Percentiles rank a stretch among this genome's conserved stretches.
Conservation (phyloP, 352 stramenopile genomes). For the Peronospora destructor region DNA sequence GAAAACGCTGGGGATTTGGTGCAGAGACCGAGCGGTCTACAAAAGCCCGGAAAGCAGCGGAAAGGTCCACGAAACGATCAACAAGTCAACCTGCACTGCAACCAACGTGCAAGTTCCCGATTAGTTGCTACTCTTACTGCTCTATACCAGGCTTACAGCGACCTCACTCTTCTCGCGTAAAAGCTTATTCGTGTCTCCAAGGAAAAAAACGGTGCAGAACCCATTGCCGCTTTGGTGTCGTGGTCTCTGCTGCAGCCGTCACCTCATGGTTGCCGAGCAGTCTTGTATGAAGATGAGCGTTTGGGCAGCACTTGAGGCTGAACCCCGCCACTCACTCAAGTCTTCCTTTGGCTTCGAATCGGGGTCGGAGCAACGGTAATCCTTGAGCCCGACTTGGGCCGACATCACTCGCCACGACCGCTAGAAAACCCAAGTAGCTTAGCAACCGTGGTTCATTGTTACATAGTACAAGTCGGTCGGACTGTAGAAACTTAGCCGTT, state of each 20-base stretch:
- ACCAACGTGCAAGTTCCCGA: constrained; percentile 2
- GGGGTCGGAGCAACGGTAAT: neutral
- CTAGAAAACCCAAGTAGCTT: neutral
- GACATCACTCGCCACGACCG: neutral
- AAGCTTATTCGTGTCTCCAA: constrained; percentile 12
- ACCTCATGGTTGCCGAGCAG: constrained; percentile 10
- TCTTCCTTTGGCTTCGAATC: constrained; percentile 18
- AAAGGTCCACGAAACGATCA: constrained; percentile 18
- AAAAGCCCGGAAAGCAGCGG: constrained; percentile 14
- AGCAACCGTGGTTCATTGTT: neutral
- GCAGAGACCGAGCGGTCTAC: constrained; percentile 24
- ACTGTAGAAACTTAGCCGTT: neutral
- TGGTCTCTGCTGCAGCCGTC: constrained; percentile 7
- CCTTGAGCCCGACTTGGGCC: constrained; percentile 1
- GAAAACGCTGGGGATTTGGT: constrained; percentile 28
- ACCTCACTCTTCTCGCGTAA: constrained; percentile 5
- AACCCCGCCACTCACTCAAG: constrained; percentile 16
- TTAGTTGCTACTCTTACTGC: constrained; percentile 4
- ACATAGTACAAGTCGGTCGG: constrained; percentile 4
- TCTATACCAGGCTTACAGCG: constrained; percentile 11
- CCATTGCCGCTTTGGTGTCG: neutral
- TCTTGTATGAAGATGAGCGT: constrained; percentile 1
- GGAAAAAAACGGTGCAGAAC: constrained; percentile 10
- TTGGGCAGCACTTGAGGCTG: constrained; percentile 1
- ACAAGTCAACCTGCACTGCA: constrained; percentile 13